Base-by-base conservation (phyloP, 2,329 filamentous ascomycete genomes). In the Colletotrichum sp. region DNA sequence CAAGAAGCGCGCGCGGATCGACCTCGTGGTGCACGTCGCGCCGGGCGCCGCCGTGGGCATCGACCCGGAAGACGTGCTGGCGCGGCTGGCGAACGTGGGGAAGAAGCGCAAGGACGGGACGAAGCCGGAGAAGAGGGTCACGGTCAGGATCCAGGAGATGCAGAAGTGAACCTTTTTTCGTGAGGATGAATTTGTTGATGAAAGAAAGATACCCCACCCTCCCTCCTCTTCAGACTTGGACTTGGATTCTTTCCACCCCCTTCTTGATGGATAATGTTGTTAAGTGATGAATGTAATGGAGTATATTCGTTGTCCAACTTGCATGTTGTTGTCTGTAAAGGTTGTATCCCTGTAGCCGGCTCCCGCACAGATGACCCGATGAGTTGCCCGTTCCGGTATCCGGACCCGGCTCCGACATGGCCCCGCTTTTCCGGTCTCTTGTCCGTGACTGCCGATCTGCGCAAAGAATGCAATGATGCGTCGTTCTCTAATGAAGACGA, bases 11-110 rank as follows among this genome's bases (percentile, higher is more conserved):
- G 77, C 73, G 39, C 30, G 72, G 8, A 78, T 88, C 64, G 75
- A 80, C n/a, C 79, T 89, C 36, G 81, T 79, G 13, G 83, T 89
- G 24, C 79, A 78, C 36, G 75, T 88, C 44, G 80, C 80, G 59
- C 71, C 82, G 63, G 76, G 81, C 24, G 80, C 80, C 52, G 78
- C 78, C 8, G 78, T 80, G 63, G 82, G 82, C 28, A 66, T 87
- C 60, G 80, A 84, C 71, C 68, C 81, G n/a, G 79, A 84, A 60
- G 81, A 83, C 13, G 75, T 89, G 62, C 63, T 65, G 66, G 75
- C 68, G 12, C 69, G 77, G 34, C 67, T 78, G 21, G 55, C 64
- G 12, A 70, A 69, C 15, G 71, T 77, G 34, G 76, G 76, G 4
- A 77, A 68, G 69, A 77, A 76, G 69, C 65, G 76, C 52, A 78